phyloP scores from a whole-genome alignment of 805 yeast genomes.

The Yarrowia alimentaria region DNA sequence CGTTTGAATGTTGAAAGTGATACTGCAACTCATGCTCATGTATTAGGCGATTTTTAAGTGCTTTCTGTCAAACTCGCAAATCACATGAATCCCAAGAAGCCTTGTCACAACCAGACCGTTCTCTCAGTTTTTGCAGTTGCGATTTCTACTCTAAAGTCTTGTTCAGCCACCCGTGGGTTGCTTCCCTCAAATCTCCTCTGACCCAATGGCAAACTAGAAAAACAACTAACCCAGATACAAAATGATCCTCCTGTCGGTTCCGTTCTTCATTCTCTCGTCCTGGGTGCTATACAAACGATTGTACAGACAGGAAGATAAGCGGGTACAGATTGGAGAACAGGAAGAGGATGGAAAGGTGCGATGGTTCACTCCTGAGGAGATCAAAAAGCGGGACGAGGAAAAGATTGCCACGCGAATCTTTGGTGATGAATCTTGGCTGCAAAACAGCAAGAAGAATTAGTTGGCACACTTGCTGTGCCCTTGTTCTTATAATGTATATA shows the following conservation, averaged over 20 bases:
- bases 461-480: not conserved
- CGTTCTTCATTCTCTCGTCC: constrained; percentile 2
- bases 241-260: constrained; percentile 1
- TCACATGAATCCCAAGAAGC: not conserved
- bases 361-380: constrained; percentile 15
- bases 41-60: too few relatives aligned
- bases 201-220: too few relatives aligned
- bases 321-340: constrained; percentile 48
- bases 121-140: too few relatives aligned
- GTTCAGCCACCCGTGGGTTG: too few relatives aligned
- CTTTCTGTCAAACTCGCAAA: not conserved
- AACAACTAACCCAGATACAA: constrained; percentile 20
- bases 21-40: too few relatives aligned
- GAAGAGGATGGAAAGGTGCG: constrained; percentile 45
- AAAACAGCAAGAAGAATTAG: constrained; percentile 4
- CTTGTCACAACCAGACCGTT: too few relatives aligned
- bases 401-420: constrained; percentile 1
- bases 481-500: not conserved
- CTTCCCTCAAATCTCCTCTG: too few relatives aligned
- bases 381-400: constrained; percentile 5
- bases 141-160: too few relatives aligned
- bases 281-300: constrained; percentile 9
- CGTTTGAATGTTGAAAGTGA: too few relatives aligned
- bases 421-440: constrained; percentile 11
- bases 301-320: constrained; percentile 44